These are phyloP conservation scores for Bipolaris victoriae DNA, from an alignment of 2,329 filamentous ascomycete genomes.

Conservation along the genomic window DNA sequence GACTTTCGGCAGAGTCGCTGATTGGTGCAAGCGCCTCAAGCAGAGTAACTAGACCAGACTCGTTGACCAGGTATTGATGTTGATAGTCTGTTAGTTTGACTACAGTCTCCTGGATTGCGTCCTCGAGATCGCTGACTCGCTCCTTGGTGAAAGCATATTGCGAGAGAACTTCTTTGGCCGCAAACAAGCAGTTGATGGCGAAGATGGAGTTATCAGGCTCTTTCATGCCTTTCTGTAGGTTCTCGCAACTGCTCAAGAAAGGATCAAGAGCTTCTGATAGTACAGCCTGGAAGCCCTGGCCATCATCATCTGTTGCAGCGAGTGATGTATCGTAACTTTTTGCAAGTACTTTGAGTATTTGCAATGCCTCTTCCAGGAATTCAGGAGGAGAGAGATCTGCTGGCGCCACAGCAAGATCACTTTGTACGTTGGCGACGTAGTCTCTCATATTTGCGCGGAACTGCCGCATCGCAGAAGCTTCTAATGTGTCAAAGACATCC, in stretches of 20 bases:
- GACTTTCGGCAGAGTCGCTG: constrained; percentile 53
- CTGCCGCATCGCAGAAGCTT: constrained; percentile 78
- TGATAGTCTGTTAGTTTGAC: constrained; percentile 70
- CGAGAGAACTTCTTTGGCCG: constrained; percentile 62
- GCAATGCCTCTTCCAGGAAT: constrained; percentile 80
- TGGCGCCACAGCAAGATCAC: constrained; percentile 71
- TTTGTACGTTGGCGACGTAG: constrained; percentile 75
- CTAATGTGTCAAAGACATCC: constrained; percentile 70
- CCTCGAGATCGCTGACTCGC: constrained; percentile 62
- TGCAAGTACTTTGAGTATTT: constrained; percentile 78
- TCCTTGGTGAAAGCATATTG: constrained; percentile 68
- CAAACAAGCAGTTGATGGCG: constrained; percentile 72
- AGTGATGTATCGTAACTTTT: constrained; percentile 86
- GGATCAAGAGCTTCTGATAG: constrained; percentile 83
- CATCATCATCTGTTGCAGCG: constrained; percentile 60
- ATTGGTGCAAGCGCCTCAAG: constrained; percentile 62
- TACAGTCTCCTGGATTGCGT: constrained; percentile 62
- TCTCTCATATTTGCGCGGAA: constrained; percentile 84
- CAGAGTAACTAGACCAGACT: constrained; percentile 74
- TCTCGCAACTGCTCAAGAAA: constrained; percentile 77
- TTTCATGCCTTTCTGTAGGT: constrained; percentile 67
- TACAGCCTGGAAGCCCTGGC: constrained; percentile 75
- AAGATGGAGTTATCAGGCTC: constrained; percentile 71
- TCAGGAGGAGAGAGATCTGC: constrained; percentile 77
- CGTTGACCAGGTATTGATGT: constrained; percentile 72